These are phyloP conservation scores for Boletus mariae DNA, from an alignment of 1,284 basidiomycete species.

Conservation along the genomic window DNA sequence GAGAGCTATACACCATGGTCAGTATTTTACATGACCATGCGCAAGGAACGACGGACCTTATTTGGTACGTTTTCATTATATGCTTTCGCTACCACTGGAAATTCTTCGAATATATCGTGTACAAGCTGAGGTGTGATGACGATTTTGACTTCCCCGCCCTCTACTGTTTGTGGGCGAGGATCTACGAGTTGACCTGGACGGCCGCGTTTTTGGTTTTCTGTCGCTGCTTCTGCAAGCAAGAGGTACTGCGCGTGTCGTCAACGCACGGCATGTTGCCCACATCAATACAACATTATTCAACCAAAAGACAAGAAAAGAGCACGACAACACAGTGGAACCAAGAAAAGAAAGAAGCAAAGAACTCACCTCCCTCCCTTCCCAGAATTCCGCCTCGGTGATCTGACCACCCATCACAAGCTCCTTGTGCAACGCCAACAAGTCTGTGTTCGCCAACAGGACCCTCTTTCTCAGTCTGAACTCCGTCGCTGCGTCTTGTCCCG, in stretches of 20 bases:
- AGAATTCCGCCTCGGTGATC: slow-evolving; percentile 90
- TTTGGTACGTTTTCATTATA: slow-evolving; percentile 91
- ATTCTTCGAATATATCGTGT: slow-evolving; percentile 96
- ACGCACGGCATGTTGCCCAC: not conserved
- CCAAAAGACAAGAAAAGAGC: not conserved
- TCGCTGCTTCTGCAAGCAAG: slow-evolving; percentile 65
- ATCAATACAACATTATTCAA: not conserved
- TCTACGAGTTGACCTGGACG: slow-evolving; percentile 86
- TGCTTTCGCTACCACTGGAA: slow-evolving; percentile 89
- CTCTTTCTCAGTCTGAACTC: slow-evolving; percentile 75
- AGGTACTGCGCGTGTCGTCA: slow-evolving; percentile 47
- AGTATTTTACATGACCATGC: not conserved
- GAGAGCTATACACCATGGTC: slow-evolving; percentile 53
- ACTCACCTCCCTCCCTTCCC: slow-evolving; percentile 86
- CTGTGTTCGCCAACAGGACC: slow-evolving; percentile 73
- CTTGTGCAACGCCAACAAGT: slow-evolving; percentile 74
- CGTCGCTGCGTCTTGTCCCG: slow-evolving; percentile 53
- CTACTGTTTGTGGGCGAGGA: slow-evolving; percentile 78
- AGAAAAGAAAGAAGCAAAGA: not conserved
- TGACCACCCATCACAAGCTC: slow-evolving; percentile 83
- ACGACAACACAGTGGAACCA: no score
- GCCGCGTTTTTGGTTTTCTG: slow-evolving; percentile 76
- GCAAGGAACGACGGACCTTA: slow-evolving; percentile 48
- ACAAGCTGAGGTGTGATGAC: slow-evolving; percentile 91
- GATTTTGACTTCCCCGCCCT: slow-evolving; percentile 83